phyloP scores from a whole-genome alignment of 73 alveolate species.

The Stentor coeruleus region DNA sequence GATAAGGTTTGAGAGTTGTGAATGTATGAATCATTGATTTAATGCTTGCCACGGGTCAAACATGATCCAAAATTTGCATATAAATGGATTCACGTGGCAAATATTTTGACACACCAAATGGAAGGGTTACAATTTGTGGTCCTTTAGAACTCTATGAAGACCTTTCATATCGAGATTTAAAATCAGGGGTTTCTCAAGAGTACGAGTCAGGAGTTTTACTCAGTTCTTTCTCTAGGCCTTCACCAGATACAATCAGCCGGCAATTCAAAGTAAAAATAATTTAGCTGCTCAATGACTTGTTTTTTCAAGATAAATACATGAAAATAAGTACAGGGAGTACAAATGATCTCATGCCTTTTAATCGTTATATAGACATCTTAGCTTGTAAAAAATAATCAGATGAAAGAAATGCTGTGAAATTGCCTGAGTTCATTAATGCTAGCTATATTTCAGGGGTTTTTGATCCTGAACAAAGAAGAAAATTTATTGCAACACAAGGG shows the following conservation, averaged over 20 bases:
- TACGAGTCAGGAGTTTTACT: neutral
- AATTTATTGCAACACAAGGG: constrained; percentile 85
- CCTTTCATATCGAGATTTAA: neutral
- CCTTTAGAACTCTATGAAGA: neutral
- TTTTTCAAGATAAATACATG: neutral
- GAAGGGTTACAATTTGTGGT: neutral
- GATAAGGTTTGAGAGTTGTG: neutral
- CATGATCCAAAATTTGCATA: neutral
- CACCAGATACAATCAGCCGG: neutral
- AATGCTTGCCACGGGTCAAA: neutral
- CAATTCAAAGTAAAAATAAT: neutral
- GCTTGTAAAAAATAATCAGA: neutral
- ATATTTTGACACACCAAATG: neutral
- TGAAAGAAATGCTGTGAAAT: neutral
- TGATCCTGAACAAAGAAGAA: neutral
- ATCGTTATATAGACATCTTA: neutral
- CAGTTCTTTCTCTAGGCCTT: neutral
- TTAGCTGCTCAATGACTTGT: neutral
- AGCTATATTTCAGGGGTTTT: neutral
- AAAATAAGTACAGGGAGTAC: too few species aligned
- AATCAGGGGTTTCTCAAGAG: neutral
- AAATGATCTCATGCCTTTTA: neutral
- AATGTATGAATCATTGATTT: neutral
- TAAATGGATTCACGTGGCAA: neutral
- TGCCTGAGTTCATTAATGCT: neutral